Evolutionary conservation across 768 basidiomycete species (phyloP), one percentile per base, ranked within the genome.

Genomic region (Boletus bicolor): DNA sequence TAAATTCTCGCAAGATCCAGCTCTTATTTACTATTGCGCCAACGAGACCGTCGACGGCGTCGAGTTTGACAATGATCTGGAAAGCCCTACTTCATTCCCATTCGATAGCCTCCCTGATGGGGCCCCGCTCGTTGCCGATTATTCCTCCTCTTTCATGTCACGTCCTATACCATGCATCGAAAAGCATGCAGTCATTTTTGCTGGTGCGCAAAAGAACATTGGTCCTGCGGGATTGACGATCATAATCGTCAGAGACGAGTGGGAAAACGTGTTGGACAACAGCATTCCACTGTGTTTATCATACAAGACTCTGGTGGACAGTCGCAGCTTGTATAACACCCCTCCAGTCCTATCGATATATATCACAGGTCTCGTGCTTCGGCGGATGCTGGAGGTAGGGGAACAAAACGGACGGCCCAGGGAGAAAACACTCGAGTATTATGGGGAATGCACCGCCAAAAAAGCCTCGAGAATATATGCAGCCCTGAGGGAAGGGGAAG

Each of bases 31-130:
- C 76, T 98, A 97, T 76, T 99, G 97, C 81, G 97, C 97, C 72
- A 99, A 99, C 78, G 97, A 99, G 77, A 99, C 97, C 14, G 89
- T 98, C 55, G 88, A 96, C 63, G 97, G 97, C 42, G 87, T 94
- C 45, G 87, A 98, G 76, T 98, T 91, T 75, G 76, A 86, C 2
- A 68, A 77, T 49, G 81, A 84, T 54, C 71, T 74, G n/a, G 65
- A 68, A 19, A 79, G 77, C 26, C 75, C 83, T 6, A 76, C 79
- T 26, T 79, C 86, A 21, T 97, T 98, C 79, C 95, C 95, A 5
- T 94, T 89, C 77, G 80, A 88, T 57, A 77, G 81, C 53, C 77
- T 95, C 43, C 79, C 83, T 0, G 69, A 81, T 55, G 71, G 73
- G 42, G 69, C 67, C n/a, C 93, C 95, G 15, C 82, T 99, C 60